Percentiles rank a stretch among this genome's conserved stretches.
phyloP scores from a whole-genome alignment of 2,329 filamentous ascomycete species.

The Tolypocladium amazonense region DNA sequence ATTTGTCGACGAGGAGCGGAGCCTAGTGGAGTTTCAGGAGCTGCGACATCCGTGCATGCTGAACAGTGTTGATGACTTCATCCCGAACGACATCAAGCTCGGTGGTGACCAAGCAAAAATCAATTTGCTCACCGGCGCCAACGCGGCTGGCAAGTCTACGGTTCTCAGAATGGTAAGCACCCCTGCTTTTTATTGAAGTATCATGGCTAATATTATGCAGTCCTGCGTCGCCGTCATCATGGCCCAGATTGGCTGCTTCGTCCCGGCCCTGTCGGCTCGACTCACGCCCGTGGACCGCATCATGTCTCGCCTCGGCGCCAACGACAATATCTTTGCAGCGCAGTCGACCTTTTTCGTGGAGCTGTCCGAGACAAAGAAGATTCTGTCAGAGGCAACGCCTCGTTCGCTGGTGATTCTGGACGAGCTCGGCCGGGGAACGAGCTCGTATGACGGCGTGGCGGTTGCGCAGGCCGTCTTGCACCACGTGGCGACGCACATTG shows the following conservation, averaged over 20 bases:
- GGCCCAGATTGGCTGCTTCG: slow-evolving; percentile 89
- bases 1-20: slow-evolving; percentile 80
- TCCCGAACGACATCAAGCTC: slow-evolving; percentile 85
- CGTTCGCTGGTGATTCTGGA: slow-evolving; percentile 94
- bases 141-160: slow-evolving; percentile 95
- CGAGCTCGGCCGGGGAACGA: slow-evolving; percentile 89
- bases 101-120: slow-evolving; percentile 77
- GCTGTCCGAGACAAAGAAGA: slow-evolving; percentile 95
- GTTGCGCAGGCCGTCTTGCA: slow-evolving; percentile 97
- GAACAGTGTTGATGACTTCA: slow-evolving; percentile 83
- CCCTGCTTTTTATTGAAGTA: too few species aligned
- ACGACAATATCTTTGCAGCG: slow-evolving; percentile 97
- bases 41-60: slow-evolving; percentile 93
- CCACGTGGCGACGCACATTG: slow-evolving; percentile 85
- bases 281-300: slow-evolving; percentile 92
- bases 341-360: slow-evolving; percentile 99
- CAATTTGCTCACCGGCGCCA: slow-evolving; percentile 86
- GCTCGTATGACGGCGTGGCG: slow-evolving; percentile 90
- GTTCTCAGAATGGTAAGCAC: slow-evolving; percentile 76
- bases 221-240: slow-evolving; percentile 95
- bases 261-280: slow-evolving; percentile 71
- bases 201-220: slow-evolving; percentile 26
- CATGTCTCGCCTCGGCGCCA: slow-evolving; percentile 95
- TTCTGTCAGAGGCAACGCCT: slow-evolving; percentile 84
- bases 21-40: slow-evolving; percentile 83